These are phyloP conservation scores for Starmera dryadoides DNA, from an alignment of 805 yeast species.

Conservation along the genomic window DNA sequence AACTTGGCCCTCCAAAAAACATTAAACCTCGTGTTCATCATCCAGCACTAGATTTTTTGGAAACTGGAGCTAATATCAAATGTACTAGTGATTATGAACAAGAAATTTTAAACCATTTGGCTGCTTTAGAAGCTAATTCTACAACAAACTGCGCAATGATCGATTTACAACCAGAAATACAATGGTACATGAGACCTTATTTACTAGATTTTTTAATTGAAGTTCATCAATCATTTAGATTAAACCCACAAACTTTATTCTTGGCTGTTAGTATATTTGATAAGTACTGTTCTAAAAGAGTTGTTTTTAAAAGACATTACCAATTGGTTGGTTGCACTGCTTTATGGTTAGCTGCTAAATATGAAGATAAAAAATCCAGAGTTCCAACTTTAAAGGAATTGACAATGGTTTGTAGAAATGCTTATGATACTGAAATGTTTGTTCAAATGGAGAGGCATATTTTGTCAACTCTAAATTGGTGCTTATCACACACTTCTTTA, in stretches of 20 bases:
- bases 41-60: conserved; percentile 37
- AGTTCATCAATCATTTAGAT: conserved; percentile 49
- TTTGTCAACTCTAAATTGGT: conserved; percentile 65
- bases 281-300: conserved; percentile 74
- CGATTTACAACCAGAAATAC: conserved; percentile 80
- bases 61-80: conserved; percentile 32
- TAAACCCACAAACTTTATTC: conserved; percentile 59
- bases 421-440: conserved; percentile 56
- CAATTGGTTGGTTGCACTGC: conserved; percentile 83
- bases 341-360: conserved; percentile 81
- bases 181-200: conserved; percentile 71
- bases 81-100: conserved; percentile 33
- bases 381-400: conserved; percentile 63
- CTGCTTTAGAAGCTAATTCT: conserved; percentile 28
- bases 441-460: conserved; percentile 78
- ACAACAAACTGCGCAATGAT: conserved; percentile 42
- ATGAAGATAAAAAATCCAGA: conserved; percentile 57
- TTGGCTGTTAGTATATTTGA: conserved; percentile 69
- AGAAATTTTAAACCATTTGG: conserved; percentile 33
- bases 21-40: conserved; percentile 19
- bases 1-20: conserved; percentile 23
- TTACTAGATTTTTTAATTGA: conserved; percentile 75
- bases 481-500: conserved; percentile 20
- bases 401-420: conserved; percentile 55
- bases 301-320: conserved; percentile 72